These are phyloP conservation scores for Acanthamoeba divionensis DNA, from an alignment of 208 protist genomes.

Conservation along the genomic window DNA sequence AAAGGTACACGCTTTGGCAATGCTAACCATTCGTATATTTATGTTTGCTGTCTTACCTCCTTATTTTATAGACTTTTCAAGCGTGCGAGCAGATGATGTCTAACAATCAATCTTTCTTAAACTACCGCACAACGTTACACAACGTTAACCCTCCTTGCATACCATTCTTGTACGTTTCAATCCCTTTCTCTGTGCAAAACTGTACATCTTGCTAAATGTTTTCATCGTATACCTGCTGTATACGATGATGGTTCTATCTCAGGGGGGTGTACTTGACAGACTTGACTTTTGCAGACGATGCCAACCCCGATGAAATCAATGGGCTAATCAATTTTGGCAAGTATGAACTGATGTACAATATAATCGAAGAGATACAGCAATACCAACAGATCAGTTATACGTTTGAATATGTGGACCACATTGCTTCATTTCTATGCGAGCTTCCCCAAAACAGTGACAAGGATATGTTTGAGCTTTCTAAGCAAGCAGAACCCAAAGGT, in stretches of 20 bases:
- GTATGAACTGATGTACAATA: constrained; percentile 34
- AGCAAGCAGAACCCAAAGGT: constrained; percentile 19
- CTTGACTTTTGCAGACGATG: constrained; percentile 64
- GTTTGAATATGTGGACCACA: constrained; percentile 43
- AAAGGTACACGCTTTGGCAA: constrained; percentile 22
- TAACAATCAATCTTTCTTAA: constrained; percentile 7
- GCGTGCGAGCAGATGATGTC: constrained; percentile 38
- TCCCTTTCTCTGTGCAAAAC: background rate
- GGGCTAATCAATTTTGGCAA: constrained; percentile 65
- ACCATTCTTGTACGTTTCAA: constrained; percentile 52
- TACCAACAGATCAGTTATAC: constrained; percentile 54
- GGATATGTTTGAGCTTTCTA: constrained; percentile 50
- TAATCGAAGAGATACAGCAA: constrained; percentile 57
- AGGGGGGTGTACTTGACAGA: constrained; percentile 66
- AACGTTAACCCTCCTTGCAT: constrained; percentile 64
- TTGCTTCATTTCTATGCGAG: constrained; percentile 26
- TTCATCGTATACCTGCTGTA: background rate
- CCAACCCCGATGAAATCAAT: constrained; percentile 62
- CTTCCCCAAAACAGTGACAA: constrained; percentile 25
- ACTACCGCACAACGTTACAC: constrained; percentile 56
- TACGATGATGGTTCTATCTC: background rate
- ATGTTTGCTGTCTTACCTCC: background rate
- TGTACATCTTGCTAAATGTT: background rate
- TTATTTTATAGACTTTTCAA: constrained; percentile 53
- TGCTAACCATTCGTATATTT: background rate